A percentile compares a stretch with the other conserved stretches of the same genome.
Conservation (phyloP, 2,329 filamentous ascomycete genomes). For the Xylaria sp. region DNA sequence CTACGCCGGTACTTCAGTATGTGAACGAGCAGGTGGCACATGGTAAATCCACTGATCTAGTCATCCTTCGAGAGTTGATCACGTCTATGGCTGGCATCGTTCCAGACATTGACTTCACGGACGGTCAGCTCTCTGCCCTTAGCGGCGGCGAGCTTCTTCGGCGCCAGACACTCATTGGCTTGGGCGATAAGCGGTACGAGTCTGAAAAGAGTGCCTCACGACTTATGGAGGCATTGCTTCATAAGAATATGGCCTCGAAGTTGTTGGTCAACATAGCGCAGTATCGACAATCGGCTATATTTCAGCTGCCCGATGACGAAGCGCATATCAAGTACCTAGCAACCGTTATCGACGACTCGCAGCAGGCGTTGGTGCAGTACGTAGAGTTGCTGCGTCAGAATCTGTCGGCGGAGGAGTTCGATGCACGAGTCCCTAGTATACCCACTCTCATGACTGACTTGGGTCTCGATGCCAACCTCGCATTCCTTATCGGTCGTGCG, state of each 20-base stretch:
- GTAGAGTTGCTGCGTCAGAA: conserved; percentile 83
- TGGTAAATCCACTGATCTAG: conserved; percentile 83
- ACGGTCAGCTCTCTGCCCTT: conserved; percentile 81
- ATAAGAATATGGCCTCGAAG: conserved; percentile 71
- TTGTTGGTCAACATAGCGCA: conserved; percentile 88
- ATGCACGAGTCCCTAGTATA: conserved; percentile 69
- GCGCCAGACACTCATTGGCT: conserved; percentile 70
- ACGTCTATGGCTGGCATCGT: conserved; percentile 91
- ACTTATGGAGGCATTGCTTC: conserved; percentile 71
- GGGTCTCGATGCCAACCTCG: conserved; percentile 71
- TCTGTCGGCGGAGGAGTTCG: conserved; percentile 69
- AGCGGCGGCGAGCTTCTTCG: conserved; percentile 77
- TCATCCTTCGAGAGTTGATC: conserved; percentile 86
- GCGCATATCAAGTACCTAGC: conserved; percentile 85
- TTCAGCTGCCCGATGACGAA: conserved; percentile 62
- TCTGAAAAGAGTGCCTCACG: conserved; percentile 69
- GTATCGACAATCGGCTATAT: conserved; percentile 81
- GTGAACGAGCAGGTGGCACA: conserved; percentile 76
- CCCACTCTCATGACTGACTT: conserved; percentile 69
- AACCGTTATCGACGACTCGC: conserved; percentile 84
- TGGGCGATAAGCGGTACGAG: conserved; percentile 77
- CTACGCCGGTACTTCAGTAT: conserved; percentile 81
- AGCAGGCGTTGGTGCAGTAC: conserved; percentile 79
- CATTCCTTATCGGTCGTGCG: conserved; percentile 75
- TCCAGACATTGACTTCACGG: conserved; percentile 79